Percentiles rank a stretch among this genome's conserved stretches.
Conservation (phyloP, 768 basidiomycete species). For the Pleurotus djamor region DNA sequence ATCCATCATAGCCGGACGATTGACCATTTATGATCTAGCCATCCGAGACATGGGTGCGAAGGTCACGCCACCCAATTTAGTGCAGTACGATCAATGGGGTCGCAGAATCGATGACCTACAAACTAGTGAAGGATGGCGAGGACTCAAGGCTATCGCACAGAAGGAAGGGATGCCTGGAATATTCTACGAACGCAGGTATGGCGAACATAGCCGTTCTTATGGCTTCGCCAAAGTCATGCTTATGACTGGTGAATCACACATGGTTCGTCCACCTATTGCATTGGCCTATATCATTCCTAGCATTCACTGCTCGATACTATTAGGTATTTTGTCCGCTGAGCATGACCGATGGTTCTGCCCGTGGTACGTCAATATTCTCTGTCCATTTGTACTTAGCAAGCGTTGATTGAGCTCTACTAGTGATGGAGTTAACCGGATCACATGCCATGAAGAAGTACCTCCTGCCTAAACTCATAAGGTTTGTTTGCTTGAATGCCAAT, state of each 20-base stretch:
- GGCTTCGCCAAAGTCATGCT: conserved; percentile 66
- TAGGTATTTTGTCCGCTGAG: conserved; percentile 72
- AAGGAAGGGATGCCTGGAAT: conserved; percentile 67
- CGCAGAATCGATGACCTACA: conserved; percentile 61
- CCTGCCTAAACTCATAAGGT: conserved; percentile 63
- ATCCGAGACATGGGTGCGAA: conserved; percentile 50
- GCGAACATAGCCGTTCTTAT: conserved; percentile 58
- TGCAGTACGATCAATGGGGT: conserved; percentile 79
- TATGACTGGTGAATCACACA: conserved; percentile 62
- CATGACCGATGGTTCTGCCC: conserved; percentile 79
- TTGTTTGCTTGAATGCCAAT: background rate
- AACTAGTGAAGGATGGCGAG: conserved; percentile 74
- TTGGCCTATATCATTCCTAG: background rate
- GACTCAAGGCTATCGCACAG: conserved; percentile 59
- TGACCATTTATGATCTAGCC: conserved; percentile 28
- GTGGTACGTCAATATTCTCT: conserved; percentile 30
- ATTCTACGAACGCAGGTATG: conserved; percentile 62
- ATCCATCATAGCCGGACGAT: background rate
- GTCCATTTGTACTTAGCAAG: no score
- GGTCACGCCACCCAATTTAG: conserved; percentile 47
- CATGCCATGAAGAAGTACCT: conserved; percentile 56
- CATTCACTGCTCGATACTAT: background rate
- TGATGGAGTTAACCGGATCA: conserved; percentile 66
- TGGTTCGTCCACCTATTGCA: conserved; percentile 31
- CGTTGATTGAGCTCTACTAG: conserved; percentile 21